Evolutionary conservation across 1,284 basidiomycete genomes (phyloP), one percentile per base, ranked within the genome.

Genomic region (Ganoderma resinaceum): DNA sequence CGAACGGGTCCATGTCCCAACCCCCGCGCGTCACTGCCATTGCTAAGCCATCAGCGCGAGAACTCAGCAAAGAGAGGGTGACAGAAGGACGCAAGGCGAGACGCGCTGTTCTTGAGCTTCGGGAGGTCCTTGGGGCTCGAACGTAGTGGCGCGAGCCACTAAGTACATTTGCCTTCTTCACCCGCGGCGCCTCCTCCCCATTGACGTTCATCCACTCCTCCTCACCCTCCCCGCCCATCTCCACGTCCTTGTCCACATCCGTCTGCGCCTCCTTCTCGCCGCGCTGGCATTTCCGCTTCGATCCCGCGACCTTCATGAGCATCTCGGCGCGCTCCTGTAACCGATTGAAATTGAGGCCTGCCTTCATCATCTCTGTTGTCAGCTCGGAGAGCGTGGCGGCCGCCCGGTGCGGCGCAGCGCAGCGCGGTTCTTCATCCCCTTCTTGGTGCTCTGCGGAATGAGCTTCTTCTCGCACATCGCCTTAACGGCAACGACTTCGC

Each of bases 1-100:
- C 94, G 76, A 98, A 99, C 0, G 96, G 96, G 76, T 99, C 96
- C 96, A 99, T 98, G 78, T 99, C 97, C 88, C 91, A n/a, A 96
- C 0, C 93, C 93, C 0, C 89, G 93, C 92, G 87, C 2, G 91
- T 95, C 87, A 95, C 92, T 94, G 70, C 2, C 29, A 23, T 12
- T 16, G 18, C 16, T 2, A 18, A 18, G 3, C 18, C 3, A 8
- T 33, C 29, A 42, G 35, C 26, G 12, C n/a, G 8, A 2, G 1
- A 9, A 23, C 20, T 26, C 20, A 16, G 29, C 43, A 69, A 53
- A 35, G 38, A n/a, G 18, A 40, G n/a, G n/a, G 38, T 7, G 6
- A 40, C 4, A 40, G 11, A 14, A 18, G 23, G 63, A 49, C 42
- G n/a, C n/a, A n/a, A n/a, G n/a, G n/a, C n/a, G n/a, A n/a, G 14